These are phyloP conservation scores for Dendrobium huoshanense DNA, from an alignment of 106 monocot genomes.

Conservation along the genomic window DNA sequence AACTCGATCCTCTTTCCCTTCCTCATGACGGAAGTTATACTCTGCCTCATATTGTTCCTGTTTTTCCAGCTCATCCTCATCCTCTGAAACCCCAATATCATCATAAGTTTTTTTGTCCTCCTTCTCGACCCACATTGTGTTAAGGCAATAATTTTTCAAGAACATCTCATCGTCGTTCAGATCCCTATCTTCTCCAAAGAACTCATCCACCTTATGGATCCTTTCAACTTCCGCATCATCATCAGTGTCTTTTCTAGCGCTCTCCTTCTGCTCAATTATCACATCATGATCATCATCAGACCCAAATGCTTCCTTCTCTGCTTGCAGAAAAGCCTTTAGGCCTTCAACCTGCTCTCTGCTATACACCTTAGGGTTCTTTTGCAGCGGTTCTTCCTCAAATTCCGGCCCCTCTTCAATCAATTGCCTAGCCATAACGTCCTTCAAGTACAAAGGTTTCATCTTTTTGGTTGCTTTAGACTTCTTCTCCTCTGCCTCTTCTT, in stretches of 20 bases:
- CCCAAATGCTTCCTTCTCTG: conserved; percentile 40
- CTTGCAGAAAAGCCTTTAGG: conserved; percentile 59
- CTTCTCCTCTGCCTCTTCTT: conserved; percentile 5
- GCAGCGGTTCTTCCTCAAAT: conserved; percentile 18
- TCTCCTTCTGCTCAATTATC: conserved; percentile 49
- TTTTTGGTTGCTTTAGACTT: conserved; percentile 27
- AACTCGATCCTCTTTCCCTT: conserved; percentile 63
- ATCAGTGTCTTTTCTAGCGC: conserved; percentile 7
- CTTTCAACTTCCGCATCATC: conserved; percentile 28
- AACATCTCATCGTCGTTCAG: conserved; percentile 63
- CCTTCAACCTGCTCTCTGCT: conserved; percentile 59
- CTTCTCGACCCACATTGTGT: conserved; percentile 55
- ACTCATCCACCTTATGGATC: conserved; percentile 46
- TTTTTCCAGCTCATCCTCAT: conserved; percentile 79
- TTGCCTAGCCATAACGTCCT: conserved; percentile 68
- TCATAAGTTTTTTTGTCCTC: conserved; percentile 22
- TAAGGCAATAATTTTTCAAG: conserved; percentile 60
- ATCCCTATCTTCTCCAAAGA: conserved; percentile 54
- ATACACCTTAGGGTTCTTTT: conserved; percentile 40
- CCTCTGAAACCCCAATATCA: conserved; percentile 56
- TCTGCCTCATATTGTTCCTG: conserved; percentile 79
- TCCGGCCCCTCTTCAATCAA: conserved; percentile 81
- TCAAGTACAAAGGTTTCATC: conserved; percentile 78
- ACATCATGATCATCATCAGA: conserved; percentile 45
- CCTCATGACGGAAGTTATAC: conserved; percentile 86